phyloP scores from a whole-genome alignment of 768 basidiomycete species.

The Tylopilus vinaceipallidus region DNA sequence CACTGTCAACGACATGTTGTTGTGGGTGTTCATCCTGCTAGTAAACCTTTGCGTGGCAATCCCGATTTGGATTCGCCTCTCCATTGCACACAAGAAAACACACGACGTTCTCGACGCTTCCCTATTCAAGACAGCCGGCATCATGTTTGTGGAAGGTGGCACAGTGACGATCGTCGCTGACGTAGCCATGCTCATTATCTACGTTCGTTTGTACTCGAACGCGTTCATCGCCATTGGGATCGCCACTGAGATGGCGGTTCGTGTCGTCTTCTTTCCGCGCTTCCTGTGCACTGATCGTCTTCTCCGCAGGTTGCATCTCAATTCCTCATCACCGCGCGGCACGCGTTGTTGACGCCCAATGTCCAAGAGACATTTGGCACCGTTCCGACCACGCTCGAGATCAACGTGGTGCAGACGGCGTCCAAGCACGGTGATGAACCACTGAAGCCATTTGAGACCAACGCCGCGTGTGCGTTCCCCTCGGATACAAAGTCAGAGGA shows the following conservation, averaged over 20 bases:
- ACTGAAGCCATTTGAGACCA: too few relatives aligned
- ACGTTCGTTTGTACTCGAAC: background rate
- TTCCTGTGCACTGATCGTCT: background rate
- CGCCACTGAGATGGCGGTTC: slow-evolving; percentile 16
- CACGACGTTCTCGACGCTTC: slow-evolving; percentile 1
- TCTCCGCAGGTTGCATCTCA: slow-evolving; percentile 11
- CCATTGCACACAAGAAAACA: slow-evolving; percentile 6
- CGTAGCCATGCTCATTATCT: slow-evolving; percentile 11
- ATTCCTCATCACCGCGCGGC: slow-evolving; percentile 17
- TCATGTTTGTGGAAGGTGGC: slow-evolving; percentile 22
- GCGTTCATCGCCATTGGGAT: slow-evolving; percentile 6
- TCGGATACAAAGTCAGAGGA: too few relatives aligned
- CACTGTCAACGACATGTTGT: background rate
- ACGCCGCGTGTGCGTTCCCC: too few relatives aligned
- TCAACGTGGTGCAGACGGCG: background rate
- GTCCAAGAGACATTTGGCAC: background rate
- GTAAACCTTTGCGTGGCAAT: slow-evolving; percentile 17
- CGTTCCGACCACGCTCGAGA: background rate
- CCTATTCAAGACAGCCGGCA: slow-evolving; percentile 7
- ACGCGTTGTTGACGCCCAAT: slow-evolving; percentile 7
- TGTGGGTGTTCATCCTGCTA: slow-evolving; percentile 12
- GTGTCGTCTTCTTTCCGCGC: too few relatives aligned
- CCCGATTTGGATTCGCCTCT: slow-evolving; percentile 17
- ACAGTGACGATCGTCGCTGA: slow-evolving; percentile 8
- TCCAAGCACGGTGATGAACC: background rate